phyloP scores from a whole-genome alignment of 148 eudicot genomes.

The Oxyria digyna region DNA sequence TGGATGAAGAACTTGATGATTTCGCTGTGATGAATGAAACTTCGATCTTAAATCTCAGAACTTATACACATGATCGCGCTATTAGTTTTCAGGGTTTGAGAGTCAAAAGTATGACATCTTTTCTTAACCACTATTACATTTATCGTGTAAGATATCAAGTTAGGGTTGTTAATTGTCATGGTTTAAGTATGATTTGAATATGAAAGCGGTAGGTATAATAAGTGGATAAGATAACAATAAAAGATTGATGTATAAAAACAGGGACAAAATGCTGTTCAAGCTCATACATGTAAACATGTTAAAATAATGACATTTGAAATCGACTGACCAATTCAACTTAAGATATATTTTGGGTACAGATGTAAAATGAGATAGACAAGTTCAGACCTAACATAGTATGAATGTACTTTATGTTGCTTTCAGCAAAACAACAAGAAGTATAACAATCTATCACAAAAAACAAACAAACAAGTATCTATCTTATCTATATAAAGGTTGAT shows the following conservation, averaged over 20 bases:
- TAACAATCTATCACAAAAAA: no score
- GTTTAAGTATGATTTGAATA: background rate
- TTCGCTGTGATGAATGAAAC: no score
- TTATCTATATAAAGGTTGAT: no score
- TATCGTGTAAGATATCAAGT: background rate
- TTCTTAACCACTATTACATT: slow-evolving; percentile 1
- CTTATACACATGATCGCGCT: no score
- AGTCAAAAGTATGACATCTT: no score
- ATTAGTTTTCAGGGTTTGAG: no score
- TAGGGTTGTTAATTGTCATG: background rate
- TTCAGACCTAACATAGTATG: no score
- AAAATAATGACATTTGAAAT: background rate
- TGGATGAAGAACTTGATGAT: no score
- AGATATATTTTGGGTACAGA: background rate
- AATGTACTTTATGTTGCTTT: no score
- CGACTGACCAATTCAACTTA: background rate
- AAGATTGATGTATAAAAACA: background rate
- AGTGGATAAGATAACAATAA: background rate
- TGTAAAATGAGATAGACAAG: background rate
- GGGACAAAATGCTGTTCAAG: no score
- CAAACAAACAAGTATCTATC: no score
- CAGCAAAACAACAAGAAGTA: background rate
- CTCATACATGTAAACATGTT: background rate
- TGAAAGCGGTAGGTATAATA: background rate
- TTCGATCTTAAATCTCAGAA: no score